These are phyloP conservation scores for Solanum arcanum DNA, from an alignment of 257 asterid genomes.

Conservation along the genomic window DNA sequence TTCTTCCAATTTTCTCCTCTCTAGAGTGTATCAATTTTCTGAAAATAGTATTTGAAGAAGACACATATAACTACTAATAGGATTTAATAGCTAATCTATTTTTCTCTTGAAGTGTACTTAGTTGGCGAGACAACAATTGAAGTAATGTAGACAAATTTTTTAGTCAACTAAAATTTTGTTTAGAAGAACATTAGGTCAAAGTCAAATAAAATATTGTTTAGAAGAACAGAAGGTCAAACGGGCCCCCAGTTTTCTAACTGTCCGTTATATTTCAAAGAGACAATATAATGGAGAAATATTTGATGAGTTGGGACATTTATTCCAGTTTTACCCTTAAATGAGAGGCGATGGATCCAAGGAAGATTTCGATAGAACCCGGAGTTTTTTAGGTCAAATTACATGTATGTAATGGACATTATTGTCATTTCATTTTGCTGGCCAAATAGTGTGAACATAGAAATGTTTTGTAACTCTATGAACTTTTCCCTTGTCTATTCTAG, in stretches of 20 bases:
- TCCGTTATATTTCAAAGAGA: background rate
- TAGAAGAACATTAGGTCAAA: background rate
- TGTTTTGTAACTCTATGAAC: no score
- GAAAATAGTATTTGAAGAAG: background rate
- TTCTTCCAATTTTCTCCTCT: background rate
- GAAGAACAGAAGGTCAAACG: no score
- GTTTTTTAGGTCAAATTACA: background rate
- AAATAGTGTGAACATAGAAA: background rate
- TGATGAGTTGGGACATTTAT: background rate
- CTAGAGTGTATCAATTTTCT: background rate
- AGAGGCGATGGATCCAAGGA: background rate
- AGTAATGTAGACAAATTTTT: background rate
- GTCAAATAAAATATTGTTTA: no score
- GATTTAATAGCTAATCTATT: background rate
- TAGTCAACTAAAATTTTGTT: background rate
- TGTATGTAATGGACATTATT: background rate
- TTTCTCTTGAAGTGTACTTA: background rate
- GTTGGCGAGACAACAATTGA: background rate
- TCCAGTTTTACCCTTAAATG: background rate
- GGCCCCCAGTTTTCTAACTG: no score
- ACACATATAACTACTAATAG: background rate
- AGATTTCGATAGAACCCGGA: background rate
- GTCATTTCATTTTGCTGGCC: background rate
- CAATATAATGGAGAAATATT: no score
- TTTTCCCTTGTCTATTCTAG: background rate